Evolutionary conservation across 306 rosid species (phyloP), one percentile per base, ranked within the genome.

Genomic region (Amphicarpaea edgeworthii): DNA sequence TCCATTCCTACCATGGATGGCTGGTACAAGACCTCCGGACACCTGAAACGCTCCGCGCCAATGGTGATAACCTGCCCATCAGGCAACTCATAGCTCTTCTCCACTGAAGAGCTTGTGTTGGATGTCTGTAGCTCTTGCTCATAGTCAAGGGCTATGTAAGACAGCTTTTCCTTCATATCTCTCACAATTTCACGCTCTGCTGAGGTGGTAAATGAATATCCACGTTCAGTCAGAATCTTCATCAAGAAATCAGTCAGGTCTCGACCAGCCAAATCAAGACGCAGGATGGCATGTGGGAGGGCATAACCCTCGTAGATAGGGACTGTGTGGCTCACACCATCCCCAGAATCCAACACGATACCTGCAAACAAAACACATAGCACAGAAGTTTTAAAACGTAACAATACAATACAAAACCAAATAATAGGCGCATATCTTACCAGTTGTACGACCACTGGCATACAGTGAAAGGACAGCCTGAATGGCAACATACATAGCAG

Each of bases 401-500:
- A n/a, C n/a, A n/a, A n/a, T n/a, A n/a, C n/a, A n/a, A n/a, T n/a
- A n/a, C 20, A 68, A 30, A 30, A 34, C 12, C 12, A 43, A 21
- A 76, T 38, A 54, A 68, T 38, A 28, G 5, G 10, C 19, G 58
- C 49, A 60, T 17, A 38, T 47, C 85, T 86, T 81, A 93, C 98
- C 98, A 37, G 98, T 93, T 64, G 98, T 93, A 77, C 97, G 98
- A 38, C 98, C 98, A 87, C 98, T 93, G 51, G 98, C 97, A 69
- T 93, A 93, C 21, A 91, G 85, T 72, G 98, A 93, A 73, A 93
- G 96, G 80, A 93, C 98, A 66, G 98, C 98, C 83, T 93, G 98
- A 84, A 93, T 93, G 78, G 98, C 98, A 3, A 93, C 98, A 87
- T 93, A 93, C 98, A 93, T 93, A 32, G 98, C 98, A 55, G 98